Percentiles rank a stretch among this genome's conserved stretches.
phyloP scores from a whole-genome alignment of 2,329 filamentous ascomycete species.

The Pseudogymnoascus verrucosus region DNA sequence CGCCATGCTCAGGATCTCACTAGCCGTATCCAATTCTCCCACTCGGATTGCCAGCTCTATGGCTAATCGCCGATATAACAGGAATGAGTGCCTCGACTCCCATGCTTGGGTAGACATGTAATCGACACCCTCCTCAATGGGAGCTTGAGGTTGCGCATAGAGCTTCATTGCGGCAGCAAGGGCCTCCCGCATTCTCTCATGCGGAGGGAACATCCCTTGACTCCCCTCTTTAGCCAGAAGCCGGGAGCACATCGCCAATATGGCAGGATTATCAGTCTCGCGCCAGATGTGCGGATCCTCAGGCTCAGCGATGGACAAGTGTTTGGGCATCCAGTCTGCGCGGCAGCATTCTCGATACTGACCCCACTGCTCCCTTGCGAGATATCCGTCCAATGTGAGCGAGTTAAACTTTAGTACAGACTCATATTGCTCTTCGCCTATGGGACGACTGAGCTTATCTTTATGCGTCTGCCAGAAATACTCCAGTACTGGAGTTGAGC shows the following conservation, averaged over 20 bases:
- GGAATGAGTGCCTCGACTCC: conserved; percentile 5
- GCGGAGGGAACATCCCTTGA: conserved; percentile 1
- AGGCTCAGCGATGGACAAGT: conserved; percentile 12
- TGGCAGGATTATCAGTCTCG: conserved; percentile 11
- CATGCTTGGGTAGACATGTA: not conserved
- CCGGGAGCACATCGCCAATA: conserved; percentile 14
- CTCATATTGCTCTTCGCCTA: not conserved
- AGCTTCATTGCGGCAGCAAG: conserved; percentile 11
- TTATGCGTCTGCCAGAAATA: not conserved
- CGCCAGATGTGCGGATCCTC: conserved; percentile 12
- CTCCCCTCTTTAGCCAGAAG: conserved; percentile 12
- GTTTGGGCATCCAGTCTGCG: conserved; percentile 15
- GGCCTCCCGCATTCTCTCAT: conserved; percentile 8
- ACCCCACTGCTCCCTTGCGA: conserved; percentile 4
- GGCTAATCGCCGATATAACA: conserved; percentile 12
- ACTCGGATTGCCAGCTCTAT: conserved; percentile 14
- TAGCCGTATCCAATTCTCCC: conserved; percentile 12
- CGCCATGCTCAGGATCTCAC: conserved; percentile 11
- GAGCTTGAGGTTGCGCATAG: conserved; percentile 8
- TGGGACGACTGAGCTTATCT: not conserved
- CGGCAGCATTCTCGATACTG: conserved; percentile 14
- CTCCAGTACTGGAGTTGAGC: not conserved
- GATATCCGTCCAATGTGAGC: not conserved
- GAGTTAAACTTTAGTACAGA: not conserved
- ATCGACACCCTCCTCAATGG: not conserved